A percentile compares a stretch with the other conserved stretches of the same genome.
phyloP scores from a whole-genome alignment of 2,329 filamentous ascomycete genomes.

The Xylaria sp. region DNA sequence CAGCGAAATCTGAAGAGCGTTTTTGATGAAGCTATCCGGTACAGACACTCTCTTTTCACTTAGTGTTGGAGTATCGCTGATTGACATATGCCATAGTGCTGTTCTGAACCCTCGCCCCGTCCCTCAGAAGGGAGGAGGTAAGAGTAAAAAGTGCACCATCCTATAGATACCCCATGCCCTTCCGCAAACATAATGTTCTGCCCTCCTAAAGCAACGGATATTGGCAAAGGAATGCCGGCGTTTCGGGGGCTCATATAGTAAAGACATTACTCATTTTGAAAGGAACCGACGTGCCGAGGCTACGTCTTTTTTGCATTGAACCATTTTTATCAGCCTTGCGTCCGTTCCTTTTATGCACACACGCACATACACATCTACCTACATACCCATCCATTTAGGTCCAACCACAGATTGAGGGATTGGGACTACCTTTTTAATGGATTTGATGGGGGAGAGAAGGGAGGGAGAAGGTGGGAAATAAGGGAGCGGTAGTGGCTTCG shows the following conservation, averaged over 20 bases:
- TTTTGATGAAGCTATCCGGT: slow-evolving; percentile 98
- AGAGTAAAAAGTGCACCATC: slow-evolving; percentile 72
- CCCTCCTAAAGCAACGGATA: slow-evolving; percentile 35
- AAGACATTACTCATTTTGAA: slow-evolving; percentile 37
- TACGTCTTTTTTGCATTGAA: slow-evolving; percentile 32
- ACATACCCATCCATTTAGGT: slow-evolving; percentile 25
- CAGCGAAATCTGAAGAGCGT: slow-evolving; percentile 98
- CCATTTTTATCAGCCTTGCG: slow-evolving; percentile 31
- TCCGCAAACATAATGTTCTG: slow-evolving; percentile 34
- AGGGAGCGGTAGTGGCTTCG: slow-evolving; percentile 6
- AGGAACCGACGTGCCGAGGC: slow-evolving; percentile 39
- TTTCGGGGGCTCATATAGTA: slow-evolving; percentile 43
- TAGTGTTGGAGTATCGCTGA: slow-evolving; percentile 29
- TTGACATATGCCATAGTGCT: slow-evolving; percentile 55
- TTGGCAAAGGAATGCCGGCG: slow-evolving; percentile 40
- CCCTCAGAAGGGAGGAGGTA: slow-evolving; percentile 63
- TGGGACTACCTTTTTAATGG: slow-evolving; percentile 7
- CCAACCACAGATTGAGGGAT: slow-evolving; percentile 5
- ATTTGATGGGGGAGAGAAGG: slow-evolving; percentile 28
- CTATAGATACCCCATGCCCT: slow-evolving; percentile 54
- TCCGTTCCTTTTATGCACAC: slow-evolving; percentile 25
- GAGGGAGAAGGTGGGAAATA: not conserved
- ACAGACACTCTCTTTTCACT: slow-evolving; percentile 47
- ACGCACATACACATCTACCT: slow-evolving; percentile 21
- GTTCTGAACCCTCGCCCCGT: slow-evolving; percentile 72